Evolutionary conservation across 805 yeast genomes (phyloP).

Genomic region (Kazachstania taianensis): DNA sequence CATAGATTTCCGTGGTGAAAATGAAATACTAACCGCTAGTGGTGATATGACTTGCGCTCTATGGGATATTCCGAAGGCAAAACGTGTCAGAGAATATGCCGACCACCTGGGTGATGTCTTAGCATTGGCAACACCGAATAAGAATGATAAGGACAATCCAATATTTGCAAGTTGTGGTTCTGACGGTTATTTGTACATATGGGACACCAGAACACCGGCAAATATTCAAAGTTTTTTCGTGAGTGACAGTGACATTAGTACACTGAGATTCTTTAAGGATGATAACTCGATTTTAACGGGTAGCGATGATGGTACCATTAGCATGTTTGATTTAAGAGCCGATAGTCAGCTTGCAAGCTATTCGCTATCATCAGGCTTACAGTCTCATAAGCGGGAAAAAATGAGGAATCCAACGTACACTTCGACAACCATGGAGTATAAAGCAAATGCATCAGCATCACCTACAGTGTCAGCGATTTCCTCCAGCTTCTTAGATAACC

Average conservation of each 20-base stretch:
- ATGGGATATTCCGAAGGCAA: slow-evolving; percentile 70
- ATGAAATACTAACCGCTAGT: slow-evolving; percentile 53
- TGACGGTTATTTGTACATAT: slow-evolving; percentile 55
- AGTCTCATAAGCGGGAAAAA: slow-evolving; percentile 8
- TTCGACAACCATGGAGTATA: slow-evolving; percentile 20
- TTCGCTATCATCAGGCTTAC: slow-evolving; percentile 19
- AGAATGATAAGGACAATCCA: slow-evolving; percentile 13
- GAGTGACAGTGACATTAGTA: slow-evolving; percentile 55
- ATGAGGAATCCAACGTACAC: slow-evolving; percentile 14
- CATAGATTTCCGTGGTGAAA: slow-evolving; percentile 52
- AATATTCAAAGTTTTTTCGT: slow-evolving; percentile 43
- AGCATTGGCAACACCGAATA: slow-evolving; percentile 31
- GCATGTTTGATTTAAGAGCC: slow-evolving; percentile 65
- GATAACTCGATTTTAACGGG: slow-evolving; percentile 66
- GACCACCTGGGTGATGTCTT: slow-evolving; percentile 71
- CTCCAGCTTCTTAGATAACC: slow-evolving; percentile 37
- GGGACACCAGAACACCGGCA: slow-evolving; percentile 50
- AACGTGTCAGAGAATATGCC: slow-evolving; percentile 40
- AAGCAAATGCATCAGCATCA: slow-evolving; percentile 14
- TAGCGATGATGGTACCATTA: slow-evolving; percentile 64
- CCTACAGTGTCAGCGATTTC: slow-evolving; percentile 11
- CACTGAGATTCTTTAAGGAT: slow-evolving; percentile 54
- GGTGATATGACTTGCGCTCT: slow-evolving; percentile 73
- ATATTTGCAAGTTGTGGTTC: slow-evolving; percentile 55
- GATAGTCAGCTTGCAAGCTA: slow-evolving; percentile 58